A percentile compares a stretch with the other conserved stretches of the same genome.
These are phyloP conservation scores for Allium cepa DNA, from an alignment of 106 monocot species.

Conservation along the genomic window DNA sequence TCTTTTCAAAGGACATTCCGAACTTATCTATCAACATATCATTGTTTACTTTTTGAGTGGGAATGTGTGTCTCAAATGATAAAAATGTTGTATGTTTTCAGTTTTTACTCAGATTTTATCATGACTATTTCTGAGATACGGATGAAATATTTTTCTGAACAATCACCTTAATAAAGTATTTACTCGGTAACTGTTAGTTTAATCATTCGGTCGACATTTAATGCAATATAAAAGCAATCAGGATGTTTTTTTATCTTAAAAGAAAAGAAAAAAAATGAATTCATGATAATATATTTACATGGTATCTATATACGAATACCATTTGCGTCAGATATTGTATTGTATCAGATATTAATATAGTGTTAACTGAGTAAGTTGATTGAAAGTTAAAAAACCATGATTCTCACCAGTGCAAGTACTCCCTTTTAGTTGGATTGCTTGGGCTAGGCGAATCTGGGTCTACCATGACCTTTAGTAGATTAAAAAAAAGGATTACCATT, in stretches of 20 bases:
- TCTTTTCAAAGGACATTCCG: too few relatives aligned
- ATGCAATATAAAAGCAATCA: neutral
- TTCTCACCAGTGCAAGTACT: slow-evolving; percentile 43
- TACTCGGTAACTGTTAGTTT: too few relatives aligned
- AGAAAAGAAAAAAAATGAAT: neutral
- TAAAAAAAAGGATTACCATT: neutral
- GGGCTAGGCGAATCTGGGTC: slow-evolving; percentile 64
- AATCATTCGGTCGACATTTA: too few relatives aligned
- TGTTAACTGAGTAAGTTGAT: neutral
- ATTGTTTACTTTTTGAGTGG: too few relatives aligned
- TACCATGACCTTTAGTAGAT: slow-evolving; percentile 45
- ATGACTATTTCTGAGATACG: too few relatives aligned
- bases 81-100: too few relatives aligned
- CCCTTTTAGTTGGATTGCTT: slow-evolving; percentile 46
- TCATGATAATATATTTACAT: neutral
- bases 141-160: too few relatives aligned
- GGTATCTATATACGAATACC: neutral
- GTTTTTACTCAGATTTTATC: too few relatives aligned
- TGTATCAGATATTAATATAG: neutral
- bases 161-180: too few relatives aligned
- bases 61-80: too few relatives aligned
- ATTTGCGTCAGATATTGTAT: neutral
- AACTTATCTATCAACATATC: too few relatives aligned
- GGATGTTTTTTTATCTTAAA: neutral
- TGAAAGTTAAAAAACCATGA: too few relatives aligned